phyloP scores from a whole-genome alignment of 2,329 filamentous ascomycete species.

The Fusarium beomiforme region DNA sequence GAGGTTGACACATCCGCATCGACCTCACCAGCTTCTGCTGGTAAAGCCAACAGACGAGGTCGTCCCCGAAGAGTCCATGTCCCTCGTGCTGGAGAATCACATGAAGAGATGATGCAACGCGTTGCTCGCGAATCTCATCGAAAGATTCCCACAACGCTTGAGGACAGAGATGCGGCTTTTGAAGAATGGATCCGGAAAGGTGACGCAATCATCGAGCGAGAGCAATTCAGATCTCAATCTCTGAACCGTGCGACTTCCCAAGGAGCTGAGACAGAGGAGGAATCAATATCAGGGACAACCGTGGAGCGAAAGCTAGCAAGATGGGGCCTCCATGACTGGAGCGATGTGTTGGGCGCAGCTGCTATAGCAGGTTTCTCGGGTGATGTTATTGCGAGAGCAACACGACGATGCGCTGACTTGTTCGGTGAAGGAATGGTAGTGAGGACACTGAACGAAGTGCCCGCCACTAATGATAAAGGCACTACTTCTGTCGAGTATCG shows the following conservation, averaged over 20 bases:
- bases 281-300: conserved; percentile 27
- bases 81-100: conserved; percentile 56
- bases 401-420: conserved; percentile 77
- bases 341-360: conserved; percentile 82
- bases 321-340: conserved; percentile 78
- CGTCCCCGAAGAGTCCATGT: conserved; percentile 54
- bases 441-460: conserved; percentile 59
- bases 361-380: conserved; percentile 76
- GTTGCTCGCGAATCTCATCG: conserved; percentile 56
- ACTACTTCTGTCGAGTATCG: conserved; percentile 44
- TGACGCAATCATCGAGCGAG: conserved; percentile 41
- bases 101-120: conserved; percentile 57
- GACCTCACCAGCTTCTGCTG: conserved; percentile 9
- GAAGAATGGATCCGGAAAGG: conserved; percentile 48
- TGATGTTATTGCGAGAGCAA: conserved; percentile 72
- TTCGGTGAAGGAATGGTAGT: conserved; percentile 79
- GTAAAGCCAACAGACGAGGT: conserved; percentile 44
- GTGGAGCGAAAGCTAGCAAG: conserved; percentile 43
- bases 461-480: conserved; percentile 35
- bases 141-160: conserved; percentile 39
- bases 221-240: conserved; percentile 25
- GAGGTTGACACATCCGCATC: conserved; percentile 11
- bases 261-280: conserved; percentile 27
- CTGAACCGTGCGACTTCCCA: conserved; percentile 24
- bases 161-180: conserved; percentile 46